Evolutionary conservation across 192 early-diverging fungal species (phyloP).

Genomic region (Linnemannia hyalina): DNA sequence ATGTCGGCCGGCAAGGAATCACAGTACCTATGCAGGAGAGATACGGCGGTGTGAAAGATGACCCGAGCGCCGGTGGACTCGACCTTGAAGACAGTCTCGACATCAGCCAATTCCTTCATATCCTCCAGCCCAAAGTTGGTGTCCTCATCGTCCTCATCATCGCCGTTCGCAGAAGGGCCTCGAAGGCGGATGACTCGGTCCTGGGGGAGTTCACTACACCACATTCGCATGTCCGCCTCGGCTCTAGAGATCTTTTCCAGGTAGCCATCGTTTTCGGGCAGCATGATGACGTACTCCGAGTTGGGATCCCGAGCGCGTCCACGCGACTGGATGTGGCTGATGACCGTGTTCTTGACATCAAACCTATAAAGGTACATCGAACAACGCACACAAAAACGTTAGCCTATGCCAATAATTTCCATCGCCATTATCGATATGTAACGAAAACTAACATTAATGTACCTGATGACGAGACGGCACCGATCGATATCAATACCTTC

Average conservation of each 20-base stretch:
- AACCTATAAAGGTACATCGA: slow-evolving; percentile 63
- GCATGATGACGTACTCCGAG: slow-evolving; percentile 85
- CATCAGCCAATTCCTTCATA: slow-evolving; percentile 21
- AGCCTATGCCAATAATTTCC: neutral
- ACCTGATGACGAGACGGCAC: slow-evolving; percentile 89
- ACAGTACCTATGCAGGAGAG: slow-evolving; percentile 79
- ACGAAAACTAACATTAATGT: neutral
- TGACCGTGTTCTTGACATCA: slow-evolving; percentile 79
- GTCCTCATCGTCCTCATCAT: slow-evolving; percentile 14
- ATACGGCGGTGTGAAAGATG: slow-evolving; percentile 73
- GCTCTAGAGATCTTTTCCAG: slow-evolving; percentile 58
- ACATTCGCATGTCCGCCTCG: slow-evolving; percentile 74
- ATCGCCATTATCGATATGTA: neutral
- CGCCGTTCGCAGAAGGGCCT: neutral
- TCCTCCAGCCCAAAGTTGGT: slow-evolving; percentile 6
- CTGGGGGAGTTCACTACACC: slow-evolving; percentile 65
- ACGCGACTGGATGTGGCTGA: slow-evolving; percentile 89
- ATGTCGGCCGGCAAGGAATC: slow-evolving; percentile 73
- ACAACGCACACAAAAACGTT: neutral
- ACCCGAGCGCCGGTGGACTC: slow-evolving; percentile 75
- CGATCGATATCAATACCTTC: slow-evolving; percentile 94
- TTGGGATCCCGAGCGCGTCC: slow-evolving; percentile 81
- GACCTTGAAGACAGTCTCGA: slow-evolving; percentile 66
- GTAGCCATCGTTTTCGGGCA: neutral
- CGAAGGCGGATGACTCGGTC: slow-evolving; percentile 43